Evolutionary conservation across 2,329 filamentous ascomycete species (phyloP), one percentile per base, ranked within the genome.

Genomic region (Aspergillus intermedius): DNA sequence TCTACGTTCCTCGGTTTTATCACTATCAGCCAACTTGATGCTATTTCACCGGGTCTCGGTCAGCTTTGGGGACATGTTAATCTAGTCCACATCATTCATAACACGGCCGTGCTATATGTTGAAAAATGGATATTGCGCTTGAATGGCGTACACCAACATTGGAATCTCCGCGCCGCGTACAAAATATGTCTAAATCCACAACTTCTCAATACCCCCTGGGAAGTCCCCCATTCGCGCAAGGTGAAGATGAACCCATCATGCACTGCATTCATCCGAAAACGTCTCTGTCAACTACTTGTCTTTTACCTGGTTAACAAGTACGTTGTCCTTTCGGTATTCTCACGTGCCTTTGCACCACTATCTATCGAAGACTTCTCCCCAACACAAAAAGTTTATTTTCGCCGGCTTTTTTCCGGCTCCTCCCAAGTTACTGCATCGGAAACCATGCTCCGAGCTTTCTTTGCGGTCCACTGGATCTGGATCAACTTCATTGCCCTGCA

Each of bases 401-500:
- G 44, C 8, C 34, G 44, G 5, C 34, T 46, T 12, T 13, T 32
- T 8, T 9, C 4, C 9, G 30, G 30, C 8, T 32, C 30, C 8
- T 6, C 40, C 6, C 12, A 13, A 43, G 25, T 49, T 4, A 49
- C 42, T 3, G 13, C 2, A 4, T 23, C 8, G n/a, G 47, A 49
- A 25, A 46, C 43, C 15, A 10, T 49, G 13, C 13, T 49, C 2
- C 35, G 48, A 13, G 10, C 19, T 25, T 37, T 28, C 12, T 42
- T 46, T 17, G n/a, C 40, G 9, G 15, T 49, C 9, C 44, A 28
- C 28, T 49, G 44, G 44, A 46, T 49, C 21, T 46, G 44, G 44
- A 8, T 12, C n/a, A 44, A 42, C 17, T 42, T 15, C n/a, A 8
- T 28, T 5, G 37, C n/a, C 21, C 40, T 49, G 6, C n/a, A 37